Evolutionary conservation across 2,329 filamentous ascomycete genomes (phyloP).

Genomic region (Pezicula radicicola): DNA sequence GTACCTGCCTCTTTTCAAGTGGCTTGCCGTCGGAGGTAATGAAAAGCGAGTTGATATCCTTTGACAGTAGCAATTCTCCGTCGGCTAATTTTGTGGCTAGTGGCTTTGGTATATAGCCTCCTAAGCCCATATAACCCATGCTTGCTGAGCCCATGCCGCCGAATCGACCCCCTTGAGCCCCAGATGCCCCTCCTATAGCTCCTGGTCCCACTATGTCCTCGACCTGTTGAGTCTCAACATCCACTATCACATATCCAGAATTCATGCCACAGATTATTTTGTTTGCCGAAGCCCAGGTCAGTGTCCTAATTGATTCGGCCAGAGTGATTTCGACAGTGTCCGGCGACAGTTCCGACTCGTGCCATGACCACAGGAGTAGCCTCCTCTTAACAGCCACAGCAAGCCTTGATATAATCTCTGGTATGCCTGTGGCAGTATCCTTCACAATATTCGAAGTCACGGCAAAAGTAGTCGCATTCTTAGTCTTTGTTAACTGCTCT

Average conservation of each 20-base stretch:
- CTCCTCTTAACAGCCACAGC: conserved; percentile 92
- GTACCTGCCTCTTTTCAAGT: conserved; percentile 82
- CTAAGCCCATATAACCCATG: conserved; percentile 97
- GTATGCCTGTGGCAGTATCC: conserved; percentile 81
- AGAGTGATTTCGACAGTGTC: conserved; percentile 76
- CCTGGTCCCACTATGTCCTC: conserved; percentile 79
- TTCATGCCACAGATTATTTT: conserved; percentile 89
- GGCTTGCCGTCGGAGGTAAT: conserved; percentile 81
- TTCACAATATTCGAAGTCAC: conserved; percentile 95
- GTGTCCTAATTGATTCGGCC: conserved; percentile 77
- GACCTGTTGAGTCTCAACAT: conserved; percentile 71
- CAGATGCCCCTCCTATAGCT: conserved; percentile 62
- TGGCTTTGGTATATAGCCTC: conserved; percentile 86
- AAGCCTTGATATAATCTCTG: conserved; percentile 86
- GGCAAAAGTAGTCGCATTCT: conserved; percentile 85
- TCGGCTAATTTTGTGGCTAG: conserved; percentile 79
- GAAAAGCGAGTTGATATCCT: conserved; percentile 94
- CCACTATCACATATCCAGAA: conserved; percentile 84
- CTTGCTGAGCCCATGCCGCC: conserved; percentile 79
- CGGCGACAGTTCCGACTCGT: conserved; percentile 81
- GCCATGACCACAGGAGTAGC: conserved; percentile 90
- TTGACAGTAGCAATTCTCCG: conserved; percentile 88
- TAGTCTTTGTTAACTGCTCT: conserved; percentile 77
- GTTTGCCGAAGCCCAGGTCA: conserved; percentile 88
- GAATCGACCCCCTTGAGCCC: conserved; percentile 57